phyloP scores from a whole-genome alignment of 495 filamentous ascomycete species.

The Talaromyces liani region DNA sequence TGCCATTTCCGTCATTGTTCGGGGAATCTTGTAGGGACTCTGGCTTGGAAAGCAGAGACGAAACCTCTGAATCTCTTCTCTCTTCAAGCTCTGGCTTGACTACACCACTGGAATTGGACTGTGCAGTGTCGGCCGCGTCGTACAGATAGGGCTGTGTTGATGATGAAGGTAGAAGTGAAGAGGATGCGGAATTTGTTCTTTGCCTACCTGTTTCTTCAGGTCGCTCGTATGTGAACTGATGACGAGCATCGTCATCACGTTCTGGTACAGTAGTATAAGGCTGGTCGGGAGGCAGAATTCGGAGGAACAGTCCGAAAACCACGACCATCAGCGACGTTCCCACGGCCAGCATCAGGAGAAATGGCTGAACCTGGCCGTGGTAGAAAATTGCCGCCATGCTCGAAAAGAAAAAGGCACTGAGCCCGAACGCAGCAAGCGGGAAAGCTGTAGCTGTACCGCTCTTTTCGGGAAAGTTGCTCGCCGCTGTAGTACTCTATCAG shows the following conservation, averaged over 20 bases:
- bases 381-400: slow-evolving; percentile 68
- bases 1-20: slow-evolving; percentile 19
- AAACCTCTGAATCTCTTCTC: slow-evolving; percentile 52
- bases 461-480: slow-evolving; percentile 86
- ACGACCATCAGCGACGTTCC: slow-evolving; percentile 75
- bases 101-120: slow-evolving; percentile 29
- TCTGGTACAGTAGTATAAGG: slow-evolving; percentile 60
- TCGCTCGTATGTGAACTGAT: slow-evolving; percentile 16
- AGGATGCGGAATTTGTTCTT: slow-evolving; percentile 25
- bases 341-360: slow-evolving; percentile 70
- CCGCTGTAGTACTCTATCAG: slow-evolving; percentile 41
- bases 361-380: slow-evolving; percentile 72
- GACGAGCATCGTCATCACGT: slow-evolving; percentile 25
- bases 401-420: slow-evolving; percentile 96
- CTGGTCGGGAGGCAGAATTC: slow-evolving; percentile 56
- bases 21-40: slow-evolving; percentile 32
- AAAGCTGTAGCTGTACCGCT: slow-evolving; percentile 92
- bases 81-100: slow-evolving; percentile 22
- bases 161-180: slow-evolving; percentile 19
- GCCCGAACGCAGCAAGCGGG: slow-evolving; percentile 83
- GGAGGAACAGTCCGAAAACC: slow-evolving; percentile 71
- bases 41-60: slow-evolving; percentile 71
- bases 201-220: slow-evolving; percentile 66
- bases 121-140: slow-evolving; percentile 17
- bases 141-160: slow-evolving; percentile 5